These are phyloP conservation scores for Diaporthe sp. DNA, from an alignment of 2,329 filamentous ascomycete genomes.

Conservation along the genomic window DNA sequence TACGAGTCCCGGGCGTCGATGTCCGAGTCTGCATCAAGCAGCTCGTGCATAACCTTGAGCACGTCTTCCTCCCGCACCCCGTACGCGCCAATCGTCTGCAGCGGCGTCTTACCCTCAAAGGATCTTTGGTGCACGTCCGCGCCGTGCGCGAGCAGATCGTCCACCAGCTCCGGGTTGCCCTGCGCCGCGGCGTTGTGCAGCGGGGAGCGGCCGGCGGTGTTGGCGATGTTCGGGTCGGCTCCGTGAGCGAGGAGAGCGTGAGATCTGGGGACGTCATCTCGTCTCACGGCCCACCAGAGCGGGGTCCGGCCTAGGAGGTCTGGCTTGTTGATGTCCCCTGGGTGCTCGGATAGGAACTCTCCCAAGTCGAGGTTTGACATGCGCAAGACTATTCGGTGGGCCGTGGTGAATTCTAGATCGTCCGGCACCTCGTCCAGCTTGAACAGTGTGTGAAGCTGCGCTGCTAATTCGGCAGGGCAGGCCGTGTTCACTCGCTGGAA, in stretches of 20 bases:
- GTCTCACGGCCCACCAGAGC: neutral
- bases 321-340: neutral
- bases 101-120: conserved; percentile 11
- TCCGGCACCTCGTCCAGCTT: neutral
- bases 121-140: conserved; percentile 6
- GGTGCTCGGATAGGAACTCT: neutral
- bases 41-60: neutral
- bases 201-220: neutral
- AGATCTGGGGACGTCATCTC: neutral
- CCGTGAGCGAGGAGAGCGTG: neutral
- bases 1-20: neutral
- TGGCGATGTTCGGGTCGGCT: neutral
- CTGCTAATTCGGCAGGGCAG: neutral
- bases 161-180: neutral
- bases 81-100: neutral
- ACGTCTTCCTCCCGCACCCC: neutral
- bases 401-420: neutral
- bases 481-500: conserved; percentile 13
- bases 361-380: neutral
- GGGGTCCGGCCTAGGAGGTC: conserved; percentile 1
- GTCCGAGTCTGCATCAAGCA: neutral
- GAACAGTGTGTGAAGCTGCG: neutral
- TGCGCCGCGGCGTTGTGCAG: conserved; percentile 9
- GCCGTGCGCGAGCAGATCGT: neutral
- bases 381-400: neutral